phyloP scores from a whole-genome alignment of 805 yeast species.

The Kodamaea sagamina region DNA sequence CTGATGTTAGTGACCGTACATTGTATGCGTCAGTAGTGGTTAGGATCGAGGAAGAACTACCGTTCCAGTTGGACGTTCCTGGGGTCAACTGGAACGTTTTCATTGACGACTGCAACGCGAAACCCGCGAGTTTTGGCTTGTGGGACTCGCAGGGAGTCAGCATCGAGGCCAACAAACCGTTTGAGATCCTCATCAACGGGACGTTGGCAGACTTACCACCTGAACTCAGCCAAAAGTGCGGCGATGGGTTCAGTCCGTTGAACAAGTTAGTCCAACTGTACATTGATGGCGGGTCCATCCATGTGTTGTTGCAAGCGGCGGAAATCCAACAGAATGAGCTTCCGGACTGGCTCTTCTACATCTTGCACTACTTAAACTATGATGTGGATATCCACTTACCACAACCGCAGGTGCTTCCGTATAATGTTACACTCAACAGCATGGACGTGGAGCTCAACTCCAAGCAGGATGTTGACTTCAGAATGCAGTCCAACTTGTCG shows the following conservation, averaged over 20 bases:
- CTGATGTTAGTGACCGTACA: conserved; percentile 13
- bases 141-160: conserved; percentile 20
- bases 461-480: conserved; percentile 1
- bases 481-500: conserved; percentile 12
- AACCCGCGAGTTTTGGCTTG: conserved; percentile 24
- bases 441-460: conserved; percentile 3
- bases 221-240: conserved; percentile 22
- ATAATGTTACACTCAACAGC: neutral
- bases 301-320: conserved; percentile 21
- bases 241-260: conserved; percentile 22
- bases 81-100: conserved; percentile 31
- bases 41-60: conserved; percentile 17
- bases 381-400: conserved; percentile 20
- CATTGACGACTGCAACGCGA: conserved; percentile 27
- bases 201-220: conserved; percentile 22
- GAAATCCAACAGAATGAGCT: conserved; percentile 15
- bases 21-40: conserved; percentile 5
- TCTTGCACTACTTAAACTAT: conserved; percentile 17
- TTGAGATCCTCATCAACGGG: conserved; percentile 23
- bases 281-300: conserved; percentile 21
- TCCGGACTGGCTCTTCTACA: conserved; percentile 29
- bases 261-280: conserved; percentile 23
- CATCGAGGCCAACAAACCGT: conserved; percentile 4
- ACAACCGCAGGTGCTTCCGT: neutral
- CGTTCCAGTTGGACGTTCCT: conserved; percentile 21